phyloP scores from a whole-genome alignment of 768 basidiomycete species.

The Mycena latifolia region DNA sequence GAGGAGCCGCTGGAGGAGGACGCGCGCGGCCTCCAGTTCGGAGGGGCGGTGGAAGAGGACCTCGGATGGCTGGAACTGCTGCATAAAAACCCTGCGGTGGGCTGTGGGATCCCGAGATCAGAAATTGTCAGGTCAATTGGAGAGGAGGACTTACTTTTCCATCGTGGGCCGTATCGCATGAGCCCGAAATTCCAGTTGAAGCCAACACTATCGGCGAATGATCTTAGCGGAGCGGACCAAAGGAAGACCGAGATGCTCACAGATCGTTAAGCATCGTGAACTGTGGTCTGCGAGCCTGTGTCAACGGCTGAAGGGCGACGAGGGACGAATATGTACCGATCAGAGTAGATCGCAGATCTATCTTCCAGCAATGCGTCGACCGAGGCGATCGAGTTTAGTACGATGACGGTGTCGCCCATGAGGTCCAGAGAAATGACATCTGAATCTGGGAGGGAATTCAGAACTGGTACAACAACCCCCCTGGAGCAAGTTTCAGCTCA shows the following conservation, averaged over 20 bases:
- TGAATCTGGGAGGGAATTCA: constrained; percentile 9
- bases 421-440: constrained; percentile 21
- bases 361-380: constrained; percentile 15
- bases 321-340: too few relatives aligned
- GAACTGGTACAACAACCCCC: neutral
- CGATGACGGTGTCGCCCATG: constrained; percentile 22
- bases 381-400: constrained; percentile 9
- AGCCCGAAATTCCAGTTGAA: constrained; percentile 10
- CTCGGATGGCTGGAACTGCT: constrained; percentile 28
- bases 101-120: neutral
- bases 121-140: neutral
- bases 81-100: constrained; percentile 26
- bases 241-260: neutral
- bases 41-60: constrained; percentile 21
- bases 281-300: neutral
- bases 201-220: constrained; percentile 2
- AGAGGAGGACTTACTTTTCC: constrained; percentile 7
- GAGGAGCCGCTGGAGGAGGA: constrained; percentile 22
- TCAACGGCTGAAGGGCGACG: too few relatives aligned
- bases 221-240: neutral
- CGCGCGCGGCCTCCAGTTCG: constrained; percentile 18
- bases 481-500: neutral
- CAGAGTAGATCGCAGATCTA: constrained; percentile 23
- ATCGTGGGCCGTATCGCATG: constrained; percentile 22
- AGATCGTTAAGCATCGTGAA: constrained; percentile 32